These are phyloP conservation scores for Fusarium mundagurra DNA, from an alignment of 2,329 filamentous ascomycete genomes.

Conservation along the genomic window DNA sequence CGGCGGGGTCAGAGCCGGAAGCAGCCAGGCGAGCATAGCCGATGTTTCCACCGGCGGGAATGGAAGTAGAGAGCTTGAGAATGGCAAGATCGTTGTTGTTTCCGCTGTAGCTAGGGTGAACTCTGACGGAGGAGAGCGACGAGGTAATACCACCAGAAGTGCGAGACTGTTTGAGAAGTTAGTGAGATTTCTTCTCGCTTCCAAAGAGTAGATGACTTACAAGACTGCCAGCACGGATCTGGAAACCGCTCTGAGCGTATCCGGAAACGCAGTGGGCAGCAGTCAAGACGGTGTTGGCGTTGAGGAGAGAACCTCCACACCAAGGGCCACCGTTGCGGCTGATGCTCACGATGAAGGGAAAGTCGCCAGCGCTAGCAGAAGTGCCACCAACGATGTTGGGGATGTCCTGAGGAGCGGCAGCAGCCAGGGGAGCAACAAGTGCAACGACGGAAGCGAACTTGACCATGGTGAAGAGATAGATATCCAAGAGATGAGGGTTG, in stretches of 20 bases:
- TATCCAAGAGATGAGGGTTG: slow-evolving; percentile 14
- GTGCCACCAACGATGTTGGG: slow-evolving; percentile 42
- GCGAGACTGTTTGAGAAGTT: slow-evolving; percentile 21
- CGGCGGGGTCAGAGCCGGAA: slow-evolving; percentile 41
- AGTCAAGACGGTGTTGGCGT: slow-evolving; percentile 47
- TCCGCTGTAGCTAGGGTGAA: slow-evolving; percentile 40
- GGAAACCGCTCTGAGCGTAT: slow-evolving; percentile 21
- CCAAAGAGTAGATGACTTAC: background rate
- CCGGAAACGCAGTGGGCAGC: slow-evolving; percentile 43
- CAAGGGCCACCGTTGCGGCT: slow-evolving; percentile 26
- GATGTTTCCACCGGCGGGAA: slow-evolving; percentile 26
- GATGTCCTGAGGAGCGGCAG: slow-evolving; percentile 17
- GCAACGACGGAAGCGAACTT: slow-evolving; percentile 22
- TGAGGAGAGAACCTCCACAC: slow-evolving; percentile 45
- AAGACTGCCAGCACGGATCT: slow-evolving; percentile 43
- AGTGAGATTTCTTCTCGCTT: rapidly evolving
- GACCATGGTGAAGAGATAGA: slow-evolving; percentile 10
- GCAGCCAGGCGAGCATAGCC: slow-evolving; percentile 40
- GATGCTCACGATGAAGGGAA: slow-evolving; percentile 47
- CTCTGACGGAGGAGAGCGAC: slow-evolving; percentile 35
- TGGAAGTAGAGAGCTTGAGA: slow-evolving; percentile 42
- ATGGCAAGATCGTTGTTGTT: slow-evolving; percentile 45
- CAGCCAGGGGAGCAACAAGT: slow-evolving; percentile 23
- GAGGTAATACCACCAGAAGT: slow-evolving; percentile 42
- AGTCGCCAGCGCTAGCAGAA: slow-evolving; percentile 40